phyloP scores from a whole-genome alignment of 1,139 yeast species.

The Debaryomyces subglobosus region DNA sequence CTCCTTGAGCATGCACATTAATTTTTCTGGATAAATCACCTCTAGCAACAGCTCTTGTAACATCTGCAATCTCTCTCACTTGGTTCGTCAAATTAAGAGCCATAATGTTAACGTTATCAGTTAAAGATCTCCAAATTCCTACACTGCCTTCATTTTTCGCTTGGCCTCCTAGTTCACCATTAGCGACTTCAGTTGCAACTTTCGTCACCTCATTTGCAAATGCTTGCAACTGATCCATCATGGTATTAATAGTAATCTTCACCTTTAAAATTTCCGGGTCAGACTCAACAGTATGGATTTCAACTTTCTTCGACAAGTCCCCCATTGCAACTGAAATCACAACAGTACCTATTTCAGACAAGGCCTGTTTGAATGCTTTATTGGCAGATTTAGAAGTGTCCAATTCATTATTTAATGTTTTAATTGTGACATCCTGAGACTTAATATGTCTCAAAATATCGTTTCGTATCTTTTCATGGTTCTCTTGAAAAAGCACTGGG shows the following conservation, averaged over 20 bases:
- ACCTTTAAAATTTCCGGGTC: conserved; percentile 79
- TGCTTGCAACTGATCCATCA: conserved; percentile 85
- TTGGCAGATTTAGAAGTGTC: conserved; percentile 65
- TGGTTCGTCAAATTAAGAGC: conserved; percentile 84
- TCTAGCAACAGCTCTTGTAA: conserved; percentile 79
- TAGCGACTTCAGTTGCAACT: conserved; percentile 87
- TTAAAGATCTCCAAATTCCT: conserved; percentile 84
- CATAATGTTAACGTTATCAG: conserved; percentile 86
- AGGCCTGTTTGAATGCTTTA: conserved; percentile 74
- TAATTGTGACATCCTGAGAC: conserved; percentile 34
- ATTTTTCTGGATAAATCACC: conserved; percentile 79
- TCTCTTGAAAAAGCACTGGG: conserved; percentile 39
- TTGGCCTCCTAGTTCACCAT: conserved; percentile 87
- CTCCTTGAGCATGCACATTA: conserved; percentile 85
- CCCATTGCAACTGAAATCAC: conserved; percentile 87
- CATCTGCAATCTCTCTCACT: conserved; percentile 84
- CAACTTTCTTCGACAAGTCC: conserved; percentile 76
- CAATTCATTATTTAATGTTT: conserved; percentile 41
- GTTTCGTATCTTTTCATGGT: conserved; percentile 35
- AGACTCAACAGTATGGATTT: conserved; percentile 69
- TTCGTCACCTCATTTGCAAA: conserved; percentile 83
- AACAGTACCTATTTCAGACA: conserved; percentile 79
- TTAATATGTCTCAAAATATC: conserved; percentile 35
- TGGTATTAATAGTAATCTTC: conserved; percentile 78
- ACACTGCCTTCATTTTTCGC: conserved; percentile 82